These are phyloP conservation scores for Papiliotrema flavescens DNA, from an alignment of 1,284 basidiomycete genomes.

Conservation along the genomic window DNA sequence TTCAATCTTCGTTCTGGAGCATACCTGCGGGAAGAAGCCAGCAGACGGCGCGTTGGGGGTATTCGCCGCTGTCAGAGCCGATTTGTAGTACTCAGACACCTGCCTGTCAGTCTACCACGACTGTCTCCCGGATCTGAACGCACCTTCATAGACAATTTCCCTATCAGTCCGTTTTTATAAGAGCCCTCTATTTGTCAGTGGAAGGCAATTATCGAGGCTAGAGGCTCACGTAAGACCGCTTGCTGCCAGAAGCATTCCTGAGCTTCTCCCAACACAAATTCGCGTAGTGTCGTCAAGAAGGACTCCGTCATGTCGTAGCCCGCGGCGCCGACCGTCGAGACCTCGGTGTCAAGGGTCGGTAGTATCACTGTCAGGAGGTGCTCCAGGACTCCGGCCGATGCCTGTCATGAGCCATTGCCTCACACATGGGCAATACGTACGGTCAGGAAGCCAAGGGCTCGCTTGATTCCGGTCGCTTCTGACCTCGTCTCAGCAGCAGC, in stretches of 20 bases:
- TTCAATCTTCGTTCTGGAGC: slow-evolving; percentile 4
- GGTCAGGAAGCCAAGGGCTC: slow-evolving; percentile 67
- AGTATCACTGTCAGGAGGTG: slow-evolving; percentile 61
- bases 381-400: slow-evolving; percentile 69
- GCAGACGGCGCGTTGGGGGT: slow-evolving; percentile 52
- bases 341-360: slow-evolving; percentile 57
- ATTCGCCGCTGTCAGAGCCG: slow-evolving; percentile 56
- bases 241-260: slow-evolving; percentile 97
- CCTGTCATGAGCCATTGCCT: slow-evolving; percentile 50
- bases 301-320: slow-evolving; percentile 61
- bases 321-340: slow-evolving; percentile 44
- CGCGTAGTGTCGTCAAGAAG: slow-evolving; percentile 64
- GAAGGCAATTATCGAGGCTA: background rate
- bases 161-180: slow-evolving; percentile 78
- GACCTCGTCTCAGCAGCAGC: slow-evolving; percentile 59
- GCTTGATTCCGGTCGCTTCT: slow-evolving; percentile 67
- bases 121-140: background rate
- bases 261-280: slow-evolving; percentile 86
- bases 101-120: slow-evolving; percentile 40
- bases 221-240: slow-evolving; percentile 69
- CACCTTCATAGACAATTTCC: slow-evolving; percentile 76
- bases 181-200: slow-evolving; percentile 54
- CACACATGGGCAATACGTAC: slow-evolving; percentile 49
- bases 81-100: slow-evolving; percentile 66
- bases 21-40: slow-evolving; percentile 44